Conservation (phyloP, 192 early-diverging fungal genomes). For the Spizellomyces punctatus region DNA sequence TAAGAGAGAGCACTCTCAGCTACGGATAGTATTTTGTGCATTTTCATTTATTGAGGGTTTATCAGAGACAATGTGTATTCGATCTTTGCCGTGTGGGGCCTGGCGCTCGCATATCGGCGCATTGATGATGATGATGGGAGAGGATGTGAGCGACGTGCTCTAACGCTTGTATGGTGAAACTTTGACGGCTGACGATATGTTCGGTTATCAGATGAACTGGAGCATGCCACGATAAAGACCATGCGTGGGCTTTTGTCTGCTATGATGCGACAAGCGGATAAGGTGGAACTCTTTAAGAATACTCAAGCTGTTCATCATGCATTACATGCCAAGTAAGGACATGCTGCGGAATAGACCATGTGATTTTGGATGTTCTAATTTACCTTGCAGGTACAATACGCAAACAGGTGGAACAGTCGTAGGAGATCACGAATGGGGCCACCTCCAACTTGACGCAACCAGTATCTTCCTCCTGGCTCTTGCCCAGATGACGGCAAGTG, state of each 20-base stretch:
- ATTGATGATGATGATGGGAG: constrained; percentile 82
- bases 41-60: background rate
- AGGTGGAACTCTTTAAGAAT: constrained; percentile 83
- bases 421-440: constrained; percentile 83
- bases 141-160: constrained; percentile 61
- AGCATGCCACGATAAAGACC: constrained; percentile 82
- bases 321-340: constrained; percentile 76
- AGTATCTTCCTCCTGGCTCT: constrained; percentile 77
- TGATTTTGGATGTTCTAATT: background rate
- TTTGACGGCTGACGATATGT: background rate
- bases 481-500: constrained; percentile 82
- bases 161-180: background rate
- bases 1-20: constrained; percentile 24
- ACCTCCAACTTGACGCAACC: constrained; percentile 89
- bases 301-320: constrained; percentile 72
- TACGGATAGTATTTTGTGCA: background rate
- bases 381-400: constrained; percentile 65
- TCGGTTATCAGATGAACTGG: constrained; percentile 67
- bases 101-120: constrained; percentile 81
- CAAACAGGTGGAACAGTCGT: constrained; percentile 82
- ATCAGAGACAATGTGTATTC: constrained; percentile 87
- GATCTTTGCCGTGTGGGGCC: constrained; percentile 79
- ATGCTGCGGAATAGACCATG: background rate
- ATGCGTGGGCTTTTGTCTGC: constrained; percentile 81
- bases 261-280: constrained; percentile 83